These are phyloP conservation scores for Mycena venus DNA, from an alignment of 768 basidiomycete species.

Conservation along the genomic window DNA sequence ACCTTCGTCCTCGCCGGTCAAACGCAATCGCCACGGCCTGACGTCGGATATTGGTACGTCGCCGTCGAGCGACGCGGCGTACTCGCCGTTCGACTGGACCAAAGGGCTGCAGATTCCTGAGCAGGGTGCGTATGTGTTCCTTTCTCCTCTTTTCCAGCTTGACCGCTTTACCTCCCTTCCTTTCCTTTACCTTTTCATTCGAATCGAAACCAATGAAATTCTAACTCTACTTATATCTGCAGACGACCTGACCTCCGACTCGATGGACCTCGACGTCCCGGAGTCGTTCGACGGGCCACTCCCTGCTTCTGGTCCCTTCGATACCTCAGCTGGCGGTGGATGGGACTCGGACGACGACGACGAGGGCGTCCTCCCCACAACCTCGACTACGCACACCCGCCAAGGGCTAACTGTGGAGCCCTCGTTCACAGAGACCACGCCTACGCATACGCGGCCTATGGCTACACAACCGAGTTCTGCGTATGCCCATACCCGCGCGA, in stretches of 20 bases:
- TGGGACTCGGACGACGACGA: slow-evolving; percentile 31
- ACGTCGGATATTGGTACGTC: no score
- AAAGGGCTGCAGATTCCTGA: neutral
- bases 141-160: neutral
- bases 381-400: no score
- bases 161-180: no score
- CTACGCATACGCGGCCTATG: neutral
- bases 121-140: slow-evolving; percentile 1
- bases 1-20: slow-evolving; percentile 45
- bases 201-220: neutral
- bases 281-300: slow-evolving; percentile 25
- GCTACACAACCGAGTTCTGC: no score
- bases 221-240: neutral
- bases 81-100: slow-evolving; percentile 25
- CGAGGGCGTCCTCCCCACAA: neutral
- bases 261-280: slow-evolving; percentile 32
- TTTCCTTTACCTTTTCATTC: neutral
- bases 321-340: neutral
- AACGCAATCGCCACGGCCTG: slow-evolving; percentile 9
- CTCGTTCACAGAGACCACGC: neutral
- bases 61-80: neutral
- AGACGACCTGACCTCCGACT: slow-evolving; percentile 22
- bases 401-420: no score
- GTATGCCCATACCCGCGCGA: no score
- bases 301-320: neutral